These are phyloP conservation scores for Daldinia loculata DNA, from an alignment of 495 filamentous ascomycete species.

Conservation along the genomic window DNA sequence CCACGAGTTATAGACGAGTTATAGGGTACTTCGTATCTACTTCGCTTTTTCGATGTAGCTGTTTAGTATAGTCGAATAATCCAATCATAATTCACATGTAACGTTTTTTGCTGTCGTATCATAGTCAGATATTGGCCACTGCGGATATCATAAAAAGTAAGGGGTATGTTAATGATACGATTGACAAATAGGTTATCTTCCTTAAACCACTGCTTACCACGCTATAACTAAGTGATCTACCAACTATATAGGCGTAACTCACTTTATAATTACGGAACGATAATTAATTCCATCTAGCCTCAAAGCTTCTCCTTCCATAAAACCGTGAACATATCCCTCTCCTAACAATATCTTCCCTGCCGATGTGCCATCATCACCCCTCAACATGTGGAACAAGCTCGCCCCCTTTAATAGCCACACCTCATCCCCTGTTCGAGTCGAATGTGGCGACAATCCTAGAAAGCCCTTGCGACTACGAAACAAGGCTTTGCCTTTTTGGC, in stretches of 20 bases:
- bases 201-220: background rate
- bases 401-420: conserved; percentile 36
- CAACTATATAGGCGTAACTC: background rate
- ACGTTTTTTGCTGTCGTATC: background rate
- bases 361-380: background rate
- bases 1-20: background rate
- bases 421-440: conserved; percentile 29
- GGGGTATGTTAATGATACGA: background rate
- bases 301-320: conserved; percentile 34
- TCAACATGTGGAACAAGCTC: conserved; percentile 20
- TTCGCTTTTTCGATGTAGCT: background rate
- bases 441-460: conserved; percentile 24
- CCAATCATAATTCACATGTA: background rate
- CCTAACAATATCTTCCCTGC: conserved; percentile 14
- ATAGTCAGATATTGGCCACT: background rate
- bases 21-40: background rate
- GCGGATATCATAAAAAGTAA: background rate
- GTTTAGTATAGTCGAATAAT: background rate
- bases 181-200: background rate
- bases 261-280: conserved; percentile 11
- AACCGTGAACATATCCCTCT: conserved; percentile 31
- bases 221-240: background rate
- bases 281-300: conserved; percentile 16
- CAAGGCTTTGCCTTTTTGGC: conserved; percentile 22
- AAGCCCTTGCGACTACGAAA: conserved; percentile 16